phyloP scores from a whole-genome alignment of 1,284 basidiomycete genomes.

The Abortiporus biennis region DNA sequence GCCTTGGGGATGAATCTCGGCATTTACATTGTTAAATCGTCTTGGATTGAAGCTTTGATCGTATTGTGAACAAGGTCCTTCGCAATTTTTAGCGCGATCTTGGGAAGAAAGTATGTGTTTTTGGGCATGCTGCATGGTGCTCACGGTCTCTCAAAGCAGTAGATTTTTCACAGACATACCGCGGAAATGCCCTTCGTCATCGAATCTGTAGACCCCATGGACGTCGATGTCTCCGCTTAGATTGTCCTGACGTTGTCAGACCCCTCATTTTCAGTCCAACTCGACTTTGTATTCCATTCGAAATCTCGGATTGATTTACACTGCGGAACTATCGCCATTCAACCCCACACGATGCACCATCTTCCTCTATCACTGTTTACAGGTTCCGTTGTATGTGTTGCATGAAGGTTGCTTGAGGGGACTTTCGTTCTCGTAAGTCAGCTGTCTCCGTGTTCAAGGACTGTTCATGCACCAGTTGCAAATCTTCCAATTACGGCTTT shows the following conservation, averaged over 20 bases:
- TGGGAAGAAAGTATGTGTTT: conserved; percentile 15
- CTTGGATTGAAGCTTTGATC: not conserved
- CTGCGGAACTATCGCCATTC: not conserved
- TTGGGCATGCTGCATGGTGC: conserved; percentile 7
- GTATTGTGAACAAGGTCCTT: too few species aligned
- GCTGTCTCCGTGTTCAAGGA: not conserved
- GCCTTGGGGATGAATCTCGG: not conserved
- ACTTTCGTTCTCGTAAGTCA: not conserved
- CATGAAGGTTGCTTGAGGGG: not conserved
- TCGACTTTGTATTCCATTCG: not conserved
- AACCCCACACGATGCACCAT: not conserved
- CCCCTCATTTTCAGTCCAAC: too few species aligned
- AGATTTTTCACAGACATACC: not conserved
- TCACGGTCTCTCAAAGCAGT: not conserved
- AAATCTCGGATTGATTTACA: not conserved
- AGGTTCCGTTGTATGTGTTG: conserved; percentile 2
- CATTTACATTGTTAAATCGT: not conserved
- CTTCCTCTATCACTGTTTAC: not conserved
- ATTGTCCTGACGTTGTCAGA: too few species aligned
- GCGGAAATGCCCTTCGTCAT: not conserved
- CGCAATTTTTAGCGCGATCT: conserved; percentile 9
- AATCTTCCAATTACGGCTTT: conserved; percentile 1
- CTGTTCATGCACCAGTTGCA: not conserved
- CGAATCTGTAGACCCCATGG: too few species aligned
- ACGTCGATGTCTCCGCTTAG: too few species aligned